phyloP scores from a whole-genome alignment of 1,284 basidiomycete species.

The Singerocomus rubriflavus region DNA sequence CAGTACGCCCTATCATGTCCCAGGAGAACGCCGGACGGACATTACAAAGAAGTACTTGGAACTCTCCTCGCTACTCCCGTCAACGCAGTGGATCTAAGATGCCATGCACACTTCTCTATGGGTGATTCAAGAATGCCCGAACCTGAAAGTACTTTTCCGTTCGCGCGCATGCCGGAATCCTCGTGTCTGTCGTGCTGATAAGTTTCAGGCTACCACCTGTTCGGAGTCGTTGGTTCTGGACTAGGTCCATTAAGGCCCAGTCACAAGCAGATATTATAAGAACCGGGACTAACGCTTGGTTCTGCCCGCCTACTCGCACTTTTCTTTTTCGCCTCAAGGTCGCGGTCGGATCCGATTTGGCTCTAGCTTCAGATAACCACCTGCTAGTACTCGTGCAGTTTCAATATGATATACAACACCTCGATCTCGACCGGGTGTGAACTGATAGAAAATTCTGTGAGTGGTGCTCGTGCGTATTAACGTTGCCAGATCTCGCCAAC shows the following conservation, averaged over 20 bases:
- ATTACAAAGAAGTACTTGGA: not conserved
- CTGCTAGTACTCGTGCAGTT: not conserved
- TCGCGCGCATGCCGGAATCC: constrained; percentile 10
- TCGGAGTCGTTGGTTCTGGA: not conserved
- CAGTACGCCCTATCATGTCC: too few relatives aligned
- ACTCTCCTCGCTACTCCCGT: not conserved
- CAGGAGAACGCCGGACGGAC: not conserved
- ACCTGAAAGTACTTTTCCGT: not conserved
- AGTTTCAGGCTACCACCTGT: not conserved
- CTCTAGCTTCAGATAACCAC: not conserved
- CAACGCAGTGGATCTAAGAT: not conserved
- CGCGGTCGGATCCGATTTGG: not conserved
- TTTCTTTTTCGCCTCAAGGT: not conserved
- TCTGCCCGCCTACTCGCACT: not conserved
- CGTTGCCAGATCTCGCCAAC: not conserved
- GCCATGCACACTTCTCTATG: not conserved
- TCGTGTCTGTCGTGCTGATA: constrained; percentile 12
- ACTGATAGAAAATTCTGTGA: constrained; percentile 13
- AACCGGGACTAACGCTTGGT: not conserved
- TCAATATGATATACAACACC: not conserved
- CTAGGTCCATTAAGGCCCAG: too few relatives aligned
- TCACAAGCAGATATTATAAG: not conserved
- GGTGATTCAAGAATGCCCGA: not conserved
- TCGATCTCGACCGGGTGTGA: not conserved
- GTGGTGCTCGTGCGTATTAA: not conserved